Conservation (phyloP, 805 yeast species). For the Tetrapisispora arboricola region DNA sequence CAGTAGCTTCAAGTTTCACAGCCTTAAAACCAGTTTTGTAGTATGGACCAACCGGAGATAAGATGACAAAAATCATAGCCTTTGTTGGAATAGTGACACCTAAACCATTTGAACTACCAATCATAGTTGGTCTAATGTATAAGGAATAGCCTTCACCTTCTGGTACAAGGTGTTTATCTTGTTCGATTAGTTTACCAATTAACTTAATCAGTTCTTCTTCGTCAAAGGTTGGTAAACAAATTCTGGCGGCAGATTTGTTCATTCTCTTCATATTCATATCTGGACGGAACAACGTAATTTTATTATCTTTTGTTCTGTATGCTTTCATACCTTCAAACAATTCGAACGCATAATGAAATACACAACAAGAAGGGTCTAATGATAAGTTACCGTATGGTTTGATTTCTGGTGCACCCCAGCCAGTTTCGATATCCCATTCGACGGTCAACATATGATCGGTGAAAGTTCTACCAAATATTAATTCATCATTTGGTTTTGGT, state of each 20-base stretch:
- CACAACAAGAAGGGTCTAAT: slow-evolving; percentile 82
- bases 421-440: slow-evolving; percentile 66
- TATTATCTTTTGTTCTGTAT: slow-evolving; percentile 52
- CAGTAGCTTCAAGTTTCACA: slow-evolving; percentile 87
- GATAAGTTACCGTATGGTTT: slow-evolving; percentile 69
- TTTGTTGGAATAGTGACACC: slow-evolving; percentile 79
- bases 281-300: slow-evolving; percentile 79
- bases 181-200: slow-evolving; percentile 62
- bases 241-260: slow-evolving; percentile 81
- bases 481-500: slow-evolving; percentile 48
- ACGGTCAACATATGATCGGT: slow-evolving; percentile 82
- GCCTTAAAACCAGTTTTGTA: slow-evolving; percentile 94
- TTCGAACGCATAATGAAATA: slow-evolving; percentile 91
- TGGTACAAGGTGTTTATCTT: slow-evolving; percentile 77
- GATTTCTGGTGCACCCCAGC: slow-evolving; percentile 88
- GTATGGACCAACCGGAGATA: slow-evolving; percentile 96
- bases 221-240: slow-evolving; percentile 82
- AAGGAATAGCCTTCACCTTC: slow-evolving; percentile 79
- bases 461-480: slow-evolving; percentile 65
- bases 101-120: slow-evolving; percentile 81
- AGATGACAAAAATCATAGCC: slow-evolving; percentile 77
- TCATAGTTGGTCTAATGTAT: slow-evolving; percentile 89
- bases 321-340: slow-evolving; percentile 96
- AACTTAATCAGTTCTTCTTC: slow-evolving; percentile 63
- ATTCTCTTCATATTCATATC: slow-evolving; percentile 86